A percentile compares a stretch with the other conserved stretches of the same genome.
Conservation (phyloP, 345 rosid genomes). For the Eucalyptus cloeziana region DNA sequence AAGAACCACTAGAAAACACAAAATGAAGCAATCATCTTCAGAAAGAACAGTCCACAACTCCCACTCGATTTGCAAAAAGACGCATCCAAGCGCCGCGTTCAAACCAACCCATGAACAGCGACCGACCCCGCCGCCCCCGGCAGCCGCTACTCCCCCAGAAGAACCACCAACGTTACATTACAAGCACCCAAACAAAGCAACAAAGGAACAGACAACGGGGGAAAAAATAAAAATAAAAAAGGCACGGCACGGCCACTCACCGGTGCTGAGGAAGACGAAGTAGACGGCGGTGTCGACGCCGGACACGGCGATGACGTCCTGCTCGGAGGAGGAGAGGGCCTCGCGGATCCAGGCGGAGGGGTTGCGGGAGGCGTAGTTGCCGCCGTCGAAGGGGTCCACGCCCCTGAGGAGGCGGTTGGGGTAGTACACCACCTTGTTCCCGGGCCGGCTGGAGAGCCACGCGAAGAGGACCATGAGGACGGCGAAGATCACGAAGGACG, state of each 20-base stretch:
- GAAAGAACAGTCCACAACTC: not conserved
- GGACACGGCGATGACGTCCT: conserved; percentile 48
- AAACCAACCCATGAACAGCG: not conserved
- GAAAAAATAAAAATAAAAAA: not conserved
- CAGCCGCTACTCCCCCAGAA: not conserved
- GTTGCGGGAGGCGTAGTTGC: conserved; percentile 31
- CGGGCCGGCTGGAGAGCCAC: conserved; percentile 57
- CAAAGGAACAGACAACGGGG: not conserved
- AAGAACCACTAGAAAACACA: not conserved
- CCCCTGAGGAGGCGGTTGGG: conserved; percentile 81
- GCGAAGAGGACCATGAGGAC: conserved; percentile 59
- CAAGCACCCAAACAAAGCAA: not conserved
- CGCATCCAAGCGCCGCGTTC: not conserved
- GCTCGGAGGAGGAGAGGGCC: conserved; percentile 55
- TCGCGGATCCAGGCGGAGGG: conserved; percentile 73
- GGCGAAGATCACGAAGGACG: conserved; percentile 50
- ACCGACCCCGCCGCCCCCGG: not conserved
- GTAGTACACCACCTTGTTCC: conserved; percentile 56
- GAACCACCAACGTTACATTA: not conserved
- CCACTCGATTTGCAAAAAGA: not conserved
- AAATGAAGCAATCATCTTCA: not conserved
- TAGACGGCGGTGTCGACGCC: conserved; percentile 88
- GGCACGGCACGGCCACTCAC: conserved; percentile 4
- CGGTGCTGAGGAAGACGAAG: conserved; percentile 87
- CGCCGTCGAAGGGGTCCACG: conserved; percentile 63